Evolutionary conservation across 768 basidiomycete genomes (phyloP), one percentile per base, ranked within the genome.

Genomic region (Ramaria sp.): DNA sequence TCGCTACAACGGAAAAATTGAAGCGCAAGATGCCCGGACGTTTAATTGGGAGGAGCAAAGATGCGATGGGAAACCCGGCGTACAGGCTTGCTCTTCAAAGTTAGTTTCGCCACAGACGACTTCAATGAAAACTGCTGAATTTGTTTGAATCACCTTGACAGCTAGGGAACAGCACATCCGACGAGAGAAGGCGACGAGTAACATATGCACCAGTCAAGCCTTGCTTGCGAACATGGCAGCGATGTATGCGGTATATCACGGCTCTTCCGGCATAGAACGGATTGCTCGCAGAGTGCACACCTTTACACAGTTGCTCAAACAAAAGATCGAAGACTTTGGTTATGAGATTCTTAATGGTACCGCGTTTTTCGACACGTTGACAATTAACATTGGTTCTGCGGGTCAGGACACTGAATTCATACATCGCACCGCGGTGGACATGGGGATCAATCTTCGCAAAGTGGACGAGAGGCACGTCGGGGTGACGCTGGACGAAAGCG

Each of bases 1-100:
- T 99, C 65, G 89, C 96, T 2, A 88, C 89, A 60, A 88, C 82
- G 18, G 91, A 98, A 55, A 81, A 77, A 58, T 71, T 98, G 53
- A 99, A 98, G 77, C 76, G 95, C 59, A 95, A 94, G 73, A 96
- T 98, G 91, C 96, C 96, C n/a, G 96, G 96, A 52, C 79, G 96
- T 53, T 70, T 99, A 49, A 88, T 99, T 64, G 96, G 96, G 18
- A 75, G 86, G 24, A 93, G 89, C 66, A 83, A 84, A 56, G 96
- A 96, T 66, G 72, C 78, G 7, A 73, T 82, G 57, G 96, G 95
- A 1, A 80, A 85, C 52, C 81, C 82, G 15, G 96, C 94, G 0
- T 98, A 97, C 65, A 80, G 96, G 30, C 70, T 99, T 56, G 89
- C 96, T 15, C 70, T 99, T 44, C 96, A 99, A 70, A 99, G 95